These are phyloP conservation scores for Ilex asprella DNA, from an alignment of 257 asterid genomes.

Conservation along the genomic window DNA sequence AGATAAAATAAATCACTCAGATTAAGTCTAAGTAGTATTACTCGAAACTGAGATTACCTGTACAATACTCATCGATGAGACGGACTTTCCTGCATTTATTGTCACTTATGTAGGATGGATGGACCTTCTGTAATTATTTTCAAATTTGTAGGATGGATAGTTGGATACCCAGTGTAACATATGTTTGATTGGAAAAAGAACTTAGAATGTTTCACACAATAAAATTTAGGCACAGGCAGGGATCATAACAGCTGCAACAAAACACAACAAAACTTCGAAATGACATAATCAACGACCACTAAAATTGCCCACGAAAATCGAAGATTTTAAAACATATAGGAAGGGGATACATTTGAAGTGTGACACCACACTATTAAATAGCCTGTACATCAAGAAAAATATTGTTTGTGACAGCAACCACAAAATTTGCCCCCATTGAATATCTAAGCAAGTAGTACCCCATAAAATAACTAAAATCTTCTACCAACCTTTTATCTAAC, in stretches of 20 bases:
- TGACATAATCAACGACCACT: conserved; percentile 18
- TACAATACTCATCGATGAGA: no score
- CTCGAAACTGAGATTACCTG: no score
- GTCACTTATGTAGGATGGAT: no score
- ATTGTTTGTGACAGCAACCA: conserved; percentile 25
- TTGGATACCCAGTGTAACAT: no score
- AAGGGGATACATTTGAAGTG: conserved; percentile 18
- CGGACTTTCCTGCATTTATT: no score
- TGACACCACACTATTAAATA: conserved; percentile 21
- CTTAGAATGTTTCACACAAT: neutral
- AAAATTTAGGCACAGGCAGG: neutral
- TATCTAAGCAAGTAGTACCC: neutral
- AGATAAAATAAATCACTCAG: no score
- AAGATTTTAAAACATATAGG: conserved; percentile 8
- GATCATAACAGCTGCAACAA: neutral
- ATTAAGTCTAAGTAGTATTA: no score
- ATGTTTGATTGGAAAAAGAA: no score
- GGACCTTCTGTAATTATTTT: no score
- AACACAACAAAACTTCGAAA: conserved; percentile 5
- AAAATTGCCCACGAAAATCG: neutral
- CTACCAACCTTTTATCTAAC: conserved; percentile 15
- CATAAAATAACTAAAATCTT: conserved; percentile 16
- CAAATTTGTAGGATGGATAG: no score
- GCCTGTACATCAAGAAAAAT: conserved; percentile 40
- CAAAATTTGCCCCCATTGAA: conserved; percentile 30